phyloP scores from a whole-genome alignment of 495 filamentous ascomycete genomes.

The Penicillium ochrochloron region DNA sequence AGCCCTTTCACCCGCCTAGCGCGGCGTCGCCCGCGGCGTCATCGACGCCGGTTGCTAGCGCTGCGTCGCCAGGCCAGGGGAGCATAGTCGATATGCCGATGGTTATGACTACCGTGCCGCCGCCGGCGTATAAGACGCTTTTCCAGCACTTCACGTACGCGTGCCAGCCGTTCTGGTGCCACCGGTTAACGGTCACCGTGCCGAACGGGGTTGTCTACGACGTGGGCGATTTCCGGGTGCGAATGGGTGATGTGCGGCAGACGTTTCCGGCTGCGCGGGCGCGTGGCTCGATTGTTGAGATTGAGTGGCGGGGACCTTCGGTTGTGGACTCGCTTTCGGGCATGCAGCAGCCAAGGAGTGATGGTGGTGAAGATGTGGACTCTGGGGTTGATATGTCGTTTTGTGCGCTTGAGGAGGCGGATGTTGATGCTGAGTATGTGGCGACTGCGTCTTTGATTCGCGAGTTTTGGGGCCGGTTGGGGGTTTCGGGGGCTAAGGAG shows the following conservation, averaged over 20 bases:
- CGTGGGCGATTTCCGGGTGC: constrained; percentile 50
- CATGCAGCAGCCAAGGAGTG: neutral
- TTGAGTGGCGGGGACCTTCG: constrained; percentile 50
- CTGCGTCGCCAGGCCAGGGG: constrained; percentile 2
- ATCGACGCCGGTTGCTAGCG: neutral
- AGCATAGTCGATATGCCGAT: constrained; percentile 27
- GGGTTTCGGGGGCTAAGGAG: constrained; percentile 43
- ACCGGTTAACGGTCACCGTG: constrained; percentile 48
- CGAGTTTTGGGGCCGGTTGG: constrained; percentile 47
- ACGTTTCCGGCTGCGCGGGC: constrained; percentile 43
- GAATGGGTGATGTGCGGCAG: constrained; percentile 51
- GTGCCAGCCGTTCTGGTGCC: constrained; percentile 52
- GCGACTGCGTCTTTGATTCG: constrained; percentile 46
- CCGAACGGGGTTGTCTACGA: constrained; percentile 48
- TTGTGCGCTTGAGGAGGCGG: constrained; percentile 40
- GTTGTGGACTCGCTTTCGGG: constrained; percentile 35
- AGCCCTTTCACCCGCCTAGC: constrained; percentile 15
- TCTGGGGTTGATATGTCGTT: constrained; percentile 39
- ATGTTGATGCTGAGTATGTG: constrained; percentile 49
- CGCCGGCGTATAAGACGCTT: constrained; percentile 36
- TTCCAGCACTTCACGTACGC: constrained; percentile 52
- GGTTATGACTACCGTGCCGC: constrained; percentile 49
- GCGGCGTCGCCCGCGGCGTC: constrained; percentile 8
- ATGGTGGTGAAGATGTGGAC: constrained; percentile 26
- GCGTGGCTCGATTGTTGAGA: constrained; percentile 49